Evolutionary conservation across 768 basidiomycete genomes (phyloP).

Genomic region (Trametes cinnabarina): DNA sequence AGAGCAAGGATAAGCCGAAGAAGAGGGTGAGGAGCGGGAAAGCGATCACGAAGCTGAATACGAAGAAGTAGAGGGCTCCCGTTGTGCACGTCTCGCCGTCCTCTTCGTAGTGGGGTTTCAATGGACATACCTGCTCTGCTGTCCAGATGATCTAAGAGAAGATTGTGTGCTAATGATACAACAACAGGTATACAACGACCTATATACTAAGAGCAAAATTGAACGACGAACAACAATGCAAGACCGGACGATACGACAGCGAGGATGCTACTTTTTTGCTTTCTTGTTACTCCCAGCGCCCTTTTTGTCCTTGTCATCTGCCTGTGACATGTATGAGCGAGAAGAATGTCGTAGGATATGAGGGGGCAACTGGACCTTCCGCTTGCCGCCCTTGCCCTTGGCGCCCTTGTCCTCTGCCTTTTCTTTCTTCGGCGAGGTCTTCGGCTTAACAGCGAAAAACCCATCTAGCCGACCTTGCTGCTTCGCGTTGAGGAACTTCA

Average conservation of each 20-base stretch:
- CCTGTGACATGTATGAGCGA: background rate
- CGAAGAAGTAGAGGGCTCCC: slow-evolving; percentile 46
- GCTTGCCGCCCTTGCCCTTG: slow-evolving; percentile 39
- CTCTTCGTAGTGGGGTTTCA: background rate
- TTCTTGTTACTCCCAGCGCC: slow-evolving; percentile 38
- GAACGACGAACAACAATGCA: background rate
- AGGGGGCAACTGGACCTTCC: slow-evolving; percentile 44
- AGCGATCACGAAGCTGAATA: slow-evolving; percentile 52
- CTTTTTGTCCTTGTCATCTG: slow-evolving; percentile 35
- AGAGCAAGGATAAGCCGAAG: slow-evolving; percentile 34
- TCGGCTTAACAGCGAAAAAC: slow-evolving; percentile 81
- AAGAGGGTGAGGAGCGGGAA: slow-evolving; percentile 56
- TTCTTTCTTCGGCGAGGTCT: slow-evolving; percentile 50
- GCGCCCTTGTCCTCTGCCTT: slow-evolving; percentile 35
- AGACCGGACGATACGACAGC: background rate
- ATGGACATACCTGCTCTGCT: too few relatives aligned
- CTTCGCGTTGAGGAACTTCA: slow-evolving; percentile 82
- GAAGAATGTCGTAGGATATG: background rate
- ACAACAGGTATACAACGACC: slow-evolving; percentile 14
- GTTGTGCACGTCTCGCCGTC: background rate
- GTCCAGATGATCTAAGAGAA: background rate
- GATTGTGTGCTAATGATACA: slow-evolving; percentile 21
- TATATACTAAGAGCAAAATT: background rate
- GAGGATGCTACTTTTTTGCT: slow-evolving; percentile 35
- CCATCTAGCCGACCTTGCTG: slow-evolving; percentile 96